Evolutionary conservation across 2,329 filamentous ascomycete species (phyloP).

Genomic region (Bipolaris zeicola): DNA sequence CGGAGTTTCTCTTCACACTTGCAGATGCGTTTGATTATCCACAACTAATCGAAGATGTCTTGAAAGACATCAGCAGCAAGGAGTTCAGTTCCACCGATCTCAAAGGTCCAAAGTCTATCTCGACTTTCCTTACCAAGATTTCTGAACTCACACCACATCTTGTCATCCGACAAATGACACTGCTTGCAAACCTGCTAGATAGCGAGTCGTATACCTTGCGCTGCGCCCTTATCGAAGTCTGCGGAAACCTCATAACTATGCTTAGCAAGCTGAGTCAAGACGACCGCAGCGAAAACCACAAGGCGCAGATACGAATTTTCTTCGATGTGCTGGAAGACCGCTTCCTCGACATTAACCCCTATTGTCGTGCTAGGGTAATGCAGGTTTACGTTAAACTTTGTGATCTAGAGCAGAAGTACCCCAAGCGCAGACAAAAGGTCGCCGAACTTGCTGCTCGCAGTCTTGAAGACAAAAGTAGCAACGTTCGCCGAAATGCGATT

Average conservation of each 20-base stretch:
- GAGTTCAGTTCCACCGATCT: slow-evolving; percentile 98
- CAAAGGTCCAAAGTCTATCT: slow-evolving; percentile 94
- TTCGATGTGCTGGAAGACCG: slow-evolving; percentile 96
- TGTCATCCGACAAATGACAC: slow-evolving; percentile 96
- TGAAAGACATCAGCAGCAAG: slow-evolving; percentile 94
- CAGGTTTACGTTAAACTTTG: slow-evolving; percentile 93
- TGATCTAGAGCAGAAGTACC: slow-evolving; percentile 88
- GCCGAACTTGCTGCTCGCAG: slow-evolving; percentile 87
- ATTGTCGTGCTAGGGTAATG: slow-evolving; percentile 87
- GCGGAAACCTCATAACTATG: slow-evolving; percentile 90
- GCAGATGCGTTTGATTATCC: slow-evolving; percentile 98
- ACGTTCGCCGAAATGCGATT: slow-evolving; percentile 92
- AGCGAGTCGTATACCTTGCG: slow-evolving; percentile 96
- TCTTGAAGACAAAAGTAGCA: slow-evolving; percentile 96
- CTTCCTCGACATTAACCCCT: slow-evolving; percentile 95
- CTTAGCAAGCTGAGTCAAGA: slow-evolving; percentile 79
- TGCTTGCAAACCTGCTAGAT: slow-evolving; percentile 91
- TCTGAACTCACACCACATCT: slow-evolving; percentile 89
- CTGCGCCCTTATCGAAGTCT: slow-evolving; percentile 94
- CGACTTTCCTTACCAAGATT: slow-evolving; percentile 87
- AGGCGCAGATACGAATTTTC: slow-evolving; percentile 93
- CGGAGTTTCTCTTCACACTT: slow-evolving; percentile 94
- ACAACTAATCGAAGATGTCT: slow-evolving; percentile 89
- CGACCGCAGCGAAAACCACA: slow-evolving; percentile 89
- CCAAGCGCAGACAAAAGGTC: slow-evolving; percentile 85